These are phyloP conservation scores for Ogataea methanolica DNA, from an alignment of 805 yeast species.

Conservation along the genomic window DNA sequence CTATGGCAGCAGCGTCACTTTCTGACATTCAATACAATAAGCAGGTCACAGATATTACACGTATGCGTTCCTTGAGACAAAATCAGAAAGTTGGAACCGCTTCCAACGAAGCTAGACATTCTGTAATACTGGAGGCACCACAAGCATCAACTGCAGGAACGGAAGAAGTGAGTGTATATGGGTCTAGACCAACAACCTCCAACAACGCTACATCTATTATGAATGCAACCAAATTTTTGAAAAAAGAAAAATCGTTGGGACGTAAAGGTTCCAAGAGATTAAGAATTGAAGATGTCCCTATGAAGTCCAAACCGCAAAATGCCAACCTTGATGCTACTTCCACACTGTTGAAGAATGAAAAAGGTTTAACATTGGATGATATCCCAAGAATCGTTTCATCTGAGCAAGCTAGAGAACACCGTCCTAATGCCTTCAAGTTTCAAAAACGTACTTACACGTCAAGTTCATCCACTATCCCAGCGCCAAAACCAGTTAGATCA, in stretches of 20 bases:
- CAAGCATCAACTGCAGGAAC: conserved; percentile 36
- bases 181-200: not conserved
- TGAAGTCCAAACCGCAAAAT: conserved; percentile 18
- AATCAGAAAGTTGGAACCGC: conserved; percentile 50
- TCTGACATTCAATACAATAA: conserved; percentile 53
- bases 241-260: conserved; percentile 20
- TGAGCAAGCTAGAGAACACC: conserved; percentile 88
- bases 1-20: not conserved
- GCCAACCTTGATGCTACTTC: conserved; percentile 55
- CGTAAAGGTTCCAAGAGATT: conserved; percentile 27
- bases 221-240: conserved; percentile 17
- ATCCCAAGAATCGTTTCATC: conserved; percentile 96
- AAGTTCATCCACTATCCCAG: conserved; percentile 33
- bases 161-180: conserved; percentile 14
- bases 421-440: conserved; percentile 89
- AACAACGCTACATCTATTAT: conserved; percentile 1
- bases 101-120: conserved; percentile 55
- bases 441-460: conserved; percentile 41
- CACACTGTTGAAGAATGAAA: conserved; percentile 70
- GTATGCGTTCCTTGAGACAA: conserved; percentile 70
- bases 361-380: conserved; percentile 87
- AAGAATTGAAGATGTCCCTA: conserved; percentile 27
- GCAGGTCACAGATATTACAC: conserved; percentile 71
- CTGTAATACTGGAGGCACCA: conserved; percentile 63
- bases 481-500: conserved; percentile 26